Base-by-base conservation (phyloP, 306 rosid species). In the Macrotyloma uniflorum region DNA sequence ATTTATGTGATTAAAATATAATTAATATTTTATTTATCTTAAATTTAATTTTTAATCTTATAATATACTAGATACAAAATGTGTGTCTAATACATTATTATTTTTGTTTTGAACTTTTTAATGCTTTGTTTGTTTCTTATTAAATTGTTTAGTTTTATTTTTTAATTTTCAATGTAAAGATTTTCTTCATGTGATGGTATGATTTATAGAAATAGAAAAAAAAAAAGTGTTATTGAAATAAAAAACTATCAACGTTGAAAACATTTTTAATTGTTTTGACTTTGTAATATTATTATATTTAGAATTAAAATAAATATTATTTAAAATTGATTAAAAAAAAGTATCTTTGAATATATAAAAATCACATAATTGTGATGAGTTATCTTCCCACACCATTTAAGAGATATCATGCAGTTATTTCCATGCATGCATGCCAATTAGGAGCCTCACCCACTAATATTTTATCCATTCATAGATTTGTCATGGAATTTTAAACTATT, bases 391-490 rank as follows among this genome's bases (percentile, higher is more conserved):
- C 4, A 8, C 30, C 40, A 49, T 82, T 33, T 26, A 75, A 75
- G 30, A 57, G 59, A 47, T 30, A 58, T 49, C 81, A 76, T 61
- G 67, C 74, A 19, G 0, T 26, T 59, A 35, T 49, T 36, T 46
- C 38, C 32, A 54, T 49, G 36, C 78, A 76, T 61, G 81, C 81
- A 76, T 61, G 81, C 33, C 50, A 61, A 82, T 49, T 51, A 30
- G 45, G 61, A 68, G 61, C 15, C 32, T 65, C 49, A 82, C 58
- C 85, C 26, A 58, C 42, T 43, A 54, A 10, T 73, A 40, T 72
- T 47, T 22, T 33, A 46, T 63, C 35, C 9, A 33, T 72, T 16
- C 61, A 26, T 72, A 36, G 20, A 33, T 46, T 45, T 14, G 30
- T 43, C 70, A 58, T 45, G 70, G 19, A 58, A 67, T 47, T 77